phyloP scores from a whole-genome alignment of 108 stramenopile genomes.

The Pseudonitzschia multiseries region DNA sequence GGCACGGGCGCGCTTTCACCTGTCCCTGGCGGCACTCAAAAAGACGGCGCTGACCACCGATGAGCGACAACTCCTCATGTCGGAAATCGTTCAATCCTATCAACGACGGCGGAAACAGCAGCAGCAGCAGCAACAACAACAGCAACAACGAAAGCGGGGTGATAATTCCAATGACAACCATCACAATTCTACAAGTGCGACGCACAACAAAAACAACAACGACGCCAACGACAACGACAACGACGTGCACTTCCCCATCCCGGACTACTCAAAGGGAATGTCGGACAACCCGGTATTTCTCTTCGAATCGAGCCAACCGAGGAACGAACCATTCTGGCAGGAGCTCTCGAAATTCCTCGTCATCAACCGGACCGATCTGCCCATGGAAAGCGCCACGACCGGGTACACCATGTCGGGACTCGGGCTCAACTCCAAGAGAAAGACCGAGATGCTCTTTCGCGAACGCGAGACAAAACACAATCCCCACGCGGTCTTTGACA shows the following conservation, averaged over 20 bases:
- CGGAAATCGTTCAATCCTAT: not conserved
- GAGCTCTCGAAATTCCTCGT: slow-evolving; percentile 24
- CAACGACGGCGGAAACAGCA: slow-evolving; percentile 29
- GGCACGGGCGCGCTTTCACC: slow-evolving; percentile 51
- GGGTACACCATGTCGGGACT: slow-evolving; percentile 15
- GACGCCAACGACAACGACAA: no score
- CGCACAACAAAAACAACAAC: not conserved
- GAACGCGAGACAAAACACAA: no score
- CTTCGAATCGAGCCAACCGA: slow-evolving; percentile 43
- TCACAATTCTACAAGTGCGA: no score
- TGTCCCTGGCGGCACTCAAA: slow-evolving; percentile 41
- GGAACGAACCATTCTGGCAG: slow-evolving; percentile 25
- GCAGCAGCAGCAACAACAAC: slow-evolving; percentile 12
- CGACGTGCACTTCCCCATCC: no score
- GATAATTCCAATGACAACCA: no score
- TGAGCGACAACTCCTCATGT: slow-evolving; percentile 1
- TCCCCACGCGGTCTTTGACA: slow-evolving; percentile 27
- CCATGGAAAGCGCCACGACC: no score
- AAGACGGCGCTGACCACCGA: slow-evolving; percentile 19
- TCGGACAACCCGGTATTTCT: slow-evolving; percentile 37
- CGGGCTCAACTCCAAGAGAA: no score
- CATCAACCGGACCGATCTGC: no score
- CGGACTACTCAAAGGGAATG: not conserved
- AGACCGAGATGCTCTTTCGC: no score
- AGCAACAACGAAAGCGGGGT: no score